These are phyloP conservation scores for Globisporangium solare DNA, from an alignment of 352 stramenopile species.

Conservation along the genomic window DNA sequence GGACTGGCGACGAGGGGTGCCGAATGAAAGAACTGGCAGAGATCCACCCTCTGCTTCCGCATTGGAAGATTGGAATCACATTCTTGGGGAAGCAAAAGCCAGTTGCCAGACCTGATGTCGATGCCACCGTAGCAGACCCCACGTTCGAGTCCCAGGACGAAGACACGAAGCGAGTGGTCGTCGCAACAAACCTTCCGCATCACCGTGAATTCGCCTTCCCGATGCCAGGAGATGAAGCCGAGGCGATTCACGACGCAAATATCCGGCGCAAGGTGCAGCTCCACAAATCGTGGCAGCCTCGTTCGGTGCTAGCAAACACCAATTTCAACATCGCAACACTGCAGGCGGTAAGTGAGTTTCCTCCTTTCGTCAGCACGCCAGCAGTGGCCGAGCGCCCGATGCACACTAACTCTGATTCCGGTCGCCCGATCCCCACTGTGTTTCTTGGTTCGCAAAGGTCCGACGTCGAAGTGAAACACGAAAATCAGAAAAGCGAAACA, in stretches of 20 bases:
- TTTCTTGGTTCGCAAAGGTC: neutral
- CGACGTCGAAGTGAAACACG: neutral
- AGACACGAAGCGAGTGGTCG: neutral
- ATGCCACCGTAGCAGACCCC: neutral
- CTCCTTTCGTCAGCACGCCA: neutral
- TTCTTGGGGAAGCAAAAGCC: conserved; percentile 9
- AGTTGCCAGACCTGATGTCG: conserved; percentile 4
- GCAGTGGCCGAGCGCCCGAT: neutral
- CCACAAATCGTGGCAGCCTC: conserved; percentile 52
- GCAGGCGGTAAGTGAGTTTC: conserved; percentile 17
- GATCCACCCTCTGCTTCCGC: conserved; percentile 36
- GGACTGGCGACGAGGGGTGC: neutral
- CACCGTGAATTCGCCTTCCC: conserved; percentile 22
- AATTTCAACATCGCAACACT: conserved; percentile 5
- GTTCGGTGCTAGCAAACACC: conserved; percentile 9
- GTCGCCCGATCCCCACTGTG: neutral
- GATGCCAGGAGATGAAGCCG: conserved; percentile 22
- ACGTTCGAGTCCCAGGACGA: neutral
- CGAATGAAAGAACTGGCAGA: conserved; percentile 39
- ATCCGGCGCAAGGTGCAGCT: conserved; percentile 53
- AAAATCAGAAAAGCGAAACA: conserved; percentile 4
- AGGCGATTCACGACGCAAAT: conserved; percentile 34
- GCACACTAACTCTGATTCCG: conserved; percentile 10
- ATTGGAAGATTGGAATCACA: conserved; percentile 33
- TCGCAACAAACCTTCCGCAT: conserved; percentile 9